Conservation (phyloP, 148 eudicot genomes). For the Vaccinium macrocarpon region DNA sequence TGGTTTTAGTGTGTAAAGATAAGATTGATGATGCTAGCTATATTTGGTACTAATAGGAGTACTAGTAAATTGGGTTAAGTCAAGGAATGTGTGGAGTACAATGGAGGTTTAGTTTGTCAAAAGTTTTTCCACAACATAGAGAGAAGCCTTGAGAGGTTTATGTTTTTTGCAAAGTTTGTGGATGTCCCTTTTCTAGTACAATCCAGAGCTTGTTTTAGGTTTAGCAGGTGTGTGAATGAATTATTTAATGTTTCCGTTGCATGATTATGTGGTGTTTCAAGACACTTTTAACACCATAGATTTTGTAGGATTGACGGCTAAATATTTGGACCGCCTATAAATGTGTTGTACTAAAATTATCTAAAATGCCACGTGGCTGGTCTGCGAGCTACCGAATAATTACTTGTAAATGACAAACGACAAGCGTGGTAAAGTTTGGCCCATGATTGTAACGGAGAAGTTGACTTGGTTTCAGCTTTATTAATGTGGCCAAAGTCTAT, state of each 20-base stretch:
- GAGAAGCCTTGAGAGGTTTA: background rate
- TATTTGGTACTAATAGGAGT: background rate
- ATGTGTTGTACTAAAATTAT: too few relatives aligned
- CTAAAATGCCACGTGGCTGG: too few relatives aligned
- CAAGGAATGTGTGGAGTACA: background rate
- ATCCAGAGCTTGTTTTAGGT: background rate
- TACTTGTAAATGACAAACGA: background rate
- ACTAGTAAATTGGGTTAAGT: background rate
- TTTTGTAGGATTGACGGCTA: too few relatives aligned
- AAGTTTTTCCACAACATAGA: background rate
- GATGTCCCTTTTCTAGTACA: background rate
- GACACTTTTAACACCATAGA: too few relatives aligned
- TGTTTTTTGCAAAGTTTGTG: background rate
- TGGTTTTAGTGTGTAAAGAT: background rate
- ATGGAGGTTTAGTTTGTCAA: background rate
- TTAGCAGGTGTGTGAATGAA: background rate
- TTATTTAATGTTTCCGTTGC: too few relatives aligned
- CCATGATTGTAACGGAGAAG: conserved; percentile 6
- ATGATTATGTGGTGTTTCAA: too few relatives aligned
- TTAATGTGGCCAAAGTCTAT: background rate
- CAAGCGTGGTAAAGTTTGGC: background rate
- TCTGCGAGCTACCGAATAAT: too few relatives aligned
- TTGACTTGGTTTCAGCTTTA: background rate
- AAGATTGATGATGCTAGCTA: background rate
- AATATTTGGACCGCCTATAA: too few relatives aligned